Base-by-base conservation (phyloP, 2,329 filamentous ascomycete genomes). In the Coniella vitis region DNA sequence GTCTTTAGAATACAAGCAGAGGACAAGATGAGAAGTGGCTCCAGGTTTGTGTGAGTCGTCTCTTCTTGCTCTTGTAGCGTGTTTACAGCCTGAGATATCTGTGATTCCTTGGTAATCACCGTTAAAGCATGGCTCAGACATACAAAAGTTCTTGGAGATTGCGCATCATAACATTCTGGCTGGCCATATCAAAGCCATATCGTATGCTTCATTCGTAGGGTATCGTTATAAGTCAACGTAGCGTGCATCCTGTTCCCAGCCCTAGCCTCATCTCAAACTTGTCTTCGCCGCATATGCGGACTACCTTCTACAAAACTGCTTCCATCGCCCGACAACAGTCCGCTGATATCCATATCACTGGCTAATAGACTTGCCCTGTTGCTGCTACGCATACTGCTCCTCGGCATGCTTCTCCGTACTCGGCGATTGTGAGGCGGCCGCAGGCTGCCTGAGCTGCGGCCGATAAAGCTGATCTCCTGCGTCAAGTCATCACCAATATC, bases 221-320 rank as follows among this genome's bases (percentile, higher is more conserved):
- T 49, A 54, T 49, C 47, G 14, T 38, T 19, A 19, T 21, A 8
- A 34, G 17, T 42, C 39, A 34, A 38, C 32, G 29, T 44, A 5
- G 4, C 17, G 4, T n/a, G 29, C 7, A 14, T 5, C 19, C 36
- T 12, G 5, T 12, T 17, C 17, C 12, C 31, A 36, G 9, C 19
- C 8, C 34, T 44, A 20, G 38, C 38, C 19, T 34, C 29, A n/a
- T 21, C 17, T 14, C 14, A 2, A 16, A 20, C 22, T 21, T 17
- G 35, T 40, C 59, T 57, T 12, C 72, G 67, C 48, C 68, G 66
- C 9, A 69, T 58, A 13, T 69, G 68, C n/a, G 78, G 78, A 56
- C 77, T 81, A 56, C 75, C 78, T 1, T 71, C 71, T 53, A 76
- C 66, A 47, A 76, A 68, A 54, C 76, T 81, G 61, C 78, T 81